Base-by-base conservation (phyloP, 2,329 filamentous ascomycete genomes). In the Sphaerulina vaccinii region DNA sequence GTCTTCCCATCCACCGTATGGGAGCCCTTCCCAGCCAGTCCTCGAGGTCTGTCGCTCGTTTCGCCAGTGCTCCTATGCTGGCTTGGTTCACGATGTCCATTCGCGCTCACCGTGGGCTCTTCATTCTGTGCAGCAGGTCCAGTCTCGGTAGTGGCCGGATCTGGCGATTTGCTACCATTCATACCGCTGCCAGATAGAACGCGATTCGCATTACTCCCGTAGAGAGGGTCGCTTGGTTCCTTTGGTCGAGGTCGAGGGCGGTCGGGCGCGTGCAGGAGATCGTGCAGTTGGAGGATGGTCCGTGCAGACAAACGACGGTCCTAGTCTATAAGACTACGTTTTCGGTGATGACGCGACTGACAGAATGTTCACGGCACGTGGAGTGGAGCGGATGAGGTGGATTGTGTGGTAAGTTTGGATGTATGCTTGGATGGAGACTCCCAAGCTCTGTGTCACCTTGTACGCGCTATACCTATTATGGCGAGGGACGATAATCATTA, bases 111-210 rank as follows among this genome's bases (percentile, higher is more conserved):
- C 16, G 27, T 32, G 11, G 21, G 35, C 45, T 21, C 15, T 21
- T 27, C 21, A 11, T 22, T 19, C 45, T 13, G 21, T 21, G 35
- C 13, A 32, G 45, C 45, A 35, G 29, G 43, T 40, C 49, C 51
- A 50, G 52, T 55, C 56, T 56, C 45, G 35, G 52, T 52, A 37
- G 50, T 49, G 37, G 55, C 49, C 50, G 57, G 47, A 37, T 55
- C 57, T 56, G 62, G 63, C 38, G 60, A 60, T 48, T 40, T 60
- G 53, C 57, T 65, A 51, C 61, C 64, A 65, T 63, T 64, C 64
- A 66, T 66, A 48, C 58, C 62, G 56, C 37, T 51, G 5, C 45
- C 49, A n/a, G 11, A 24, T 16, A 48, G n/a, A 27, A 43, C 19
- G 33, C 29, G 41, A 29, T 33, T 51, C 51, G 41, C 54, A 56